Base-by-base conservation (phyloP, 2,329 filamentous ascomycete genomes). In the Exutisphaerella laricina region DNA sequence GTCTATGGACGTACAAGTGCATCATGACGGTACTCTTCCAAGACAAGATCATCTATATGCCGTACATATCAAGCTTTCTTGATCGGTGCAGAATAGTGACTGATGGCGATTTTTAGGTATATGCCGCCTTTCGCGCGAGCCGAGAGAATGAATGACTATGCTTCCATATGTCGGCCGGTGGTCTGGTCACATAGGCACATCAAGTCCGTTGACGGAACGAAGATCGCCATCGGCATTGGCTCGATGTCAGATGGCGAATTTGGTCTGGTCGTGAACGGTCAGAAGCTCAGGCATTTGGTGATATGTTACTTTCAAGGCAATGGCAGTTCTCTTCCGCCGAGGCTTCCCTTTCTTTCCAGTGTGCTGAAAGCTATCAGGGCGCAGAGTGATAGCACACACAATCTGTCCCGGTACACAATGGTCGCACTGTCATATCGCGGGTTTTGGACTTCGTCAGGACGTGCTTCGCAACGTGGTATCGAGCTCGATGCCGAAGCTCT, bases 41-140 rank as follows among this genome's bases (percentile, higher is more conserved):
- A 65, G 86, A 89, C 58, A 82, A 83, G 59, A 86, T 89, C 58
- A 84, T 89, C 46, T 89, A 88, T 65, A 87, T 88, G 69, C 83
- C 85, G 0, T 83, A 82, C 33, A n/a, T n/a, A n/a, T n/a, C n/a
- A n/a, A n/a, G n/a, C n/a, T n/a, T n/a, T n/a, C n/a, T n/a, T n/a
- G n/a, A n/a, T n/a, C n/a, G n/a, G n/a, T n/a, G n/a, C n/a, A n/a
- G n/a, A n/a, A n/a, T n/a, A n/a, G n/a, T n/a, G n/a, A n/a, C n/a
- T n/a, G n/a, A n/a, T n/a, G n/a, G n/a, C n/a, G n/a, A n/a, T n/a
- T n/a, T n/a, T n/a, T n/a, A n/a, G n/a, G n/a, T n/a, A n/a, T n/a
- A 66, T 88, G 38, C 84, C 84, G 13, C 84, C 84, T 2, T 83
- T 83, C 40, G 57, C 84, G 0, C 74, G 84, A 12, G 71, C 74